Evolutionary conservation across 306 rosid species (phyloP), one percentile per base, ranked within the genome.

Genomic region (Corylus avellana): DNA sequence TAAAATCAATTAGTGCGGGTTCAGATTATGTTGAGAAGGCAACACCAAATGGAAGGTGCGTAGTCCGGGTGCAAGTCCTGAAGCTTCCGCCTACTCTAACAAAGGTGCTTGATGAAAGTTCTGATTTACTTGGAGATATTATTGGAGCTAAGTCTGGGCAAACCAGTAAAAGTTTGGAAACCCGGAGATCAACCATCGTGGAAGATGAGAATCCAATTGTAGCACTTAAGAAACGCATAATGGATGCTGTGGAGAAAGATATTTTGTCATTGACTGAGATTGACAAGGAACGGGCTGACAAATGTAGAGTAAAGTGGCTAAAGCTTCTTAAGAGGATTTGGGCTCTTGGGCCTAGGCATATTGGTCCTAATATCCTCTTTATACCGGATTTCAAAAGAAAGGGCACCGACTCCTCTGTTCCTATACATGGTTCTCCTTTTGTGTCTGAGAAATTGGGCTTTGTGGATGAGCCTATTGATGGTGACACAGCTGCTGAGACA

Each of bases 261-360:
- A 75, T 91, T 71, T 75, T 80, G 81, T 79, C 88, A 48, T 82
- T 71, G 59, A 80, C 77, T 74, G 97, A 80, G 69, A 81, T 86
- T 76, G 97, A 93, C 80, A 79, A 84, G 73, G 90, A 87, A 66
- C 86, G 81, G 68, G 86, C 75, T 62, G 92, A 87, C 78, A 92
- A 89, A 73, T 85, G 90, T 74, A 89, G 86, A 63, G 56, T 74
- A 18, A 83, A 87, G 79, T 94, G 98, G 98, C 79, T 74, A 27
- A 89, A 91, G 80, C 87, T 94, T 85, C 90, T 94, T 78, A 85
- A 85, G 81, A 84, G 92, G 81, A 88, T 91, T 37, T 92, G 98
- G 97, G 89, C 97, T 17, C 97, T 94, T 73, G 98, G 97, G 70
- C 97, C 97, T 7, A 78, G 89, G 80, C 90, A 90, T 27, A 80